These are phyloP conservation scores for Tirmania nivea DNA, from an alignment of 495 filamentous ascomycete species.

Conservation along the genomic window DNA sequence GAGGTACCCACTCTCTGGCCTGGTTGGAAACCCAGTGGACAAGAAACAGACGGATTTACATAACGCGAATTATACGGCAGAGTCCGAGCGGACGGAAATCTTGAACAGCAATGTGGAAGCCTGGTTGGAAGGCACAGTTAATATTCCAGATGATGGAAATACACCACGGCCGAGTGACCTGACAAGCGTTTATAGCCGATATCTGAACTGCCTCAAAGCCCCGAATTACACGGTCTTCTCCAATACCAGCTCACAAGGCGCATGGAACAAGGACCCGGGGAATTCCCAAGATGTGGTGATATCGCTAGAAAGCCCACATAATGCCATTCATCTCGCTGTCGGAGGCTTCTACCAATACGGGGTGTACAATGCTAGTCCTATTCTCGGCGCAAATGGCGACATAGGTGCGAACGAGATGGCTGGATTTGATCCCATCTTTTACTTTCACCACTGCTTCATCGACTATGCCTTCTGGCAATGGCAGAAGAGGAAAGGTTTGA, in stretches of 20 bases:
- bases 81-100: not conserved
- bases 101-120: not conserved
- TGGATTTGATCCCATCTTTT: conserved; percentile 20
- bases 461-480: conserved; percentile 20
- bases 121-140: not conserved
- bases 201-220: conserved; percentile 6
- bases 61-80: not conserved
- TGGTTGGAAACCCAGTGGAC: not conserved
- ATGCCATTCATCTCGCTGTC: conserved; percentile 19
- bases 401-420: conserved; percentile 22
- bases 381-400: conserved; percentile 18
- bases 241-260: conserved; percentile 8
- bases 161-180: not conserved
- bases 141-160: not conserved
- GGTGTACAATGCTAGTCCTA: not conserved
- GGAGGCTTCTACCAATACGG: conserved; percentile 1
- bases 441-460: conserved; percentile 19
- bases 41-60: not conserved
- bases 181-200: not conserved
- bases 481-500: conserved; percentile 12
- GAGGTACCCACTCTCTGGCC: not conserved
- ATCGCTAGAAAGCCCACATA: conserved; percentile 19
- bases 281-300: conserved; percentile 1
- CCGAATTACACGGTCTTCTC: conserved; percentile 20
- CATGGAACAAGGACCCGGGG: conserved; percentile 12